Conservation (phyloP, 495 filamentous ascomycete species). For the Pyrenopolyporus hunteri region DNA sequence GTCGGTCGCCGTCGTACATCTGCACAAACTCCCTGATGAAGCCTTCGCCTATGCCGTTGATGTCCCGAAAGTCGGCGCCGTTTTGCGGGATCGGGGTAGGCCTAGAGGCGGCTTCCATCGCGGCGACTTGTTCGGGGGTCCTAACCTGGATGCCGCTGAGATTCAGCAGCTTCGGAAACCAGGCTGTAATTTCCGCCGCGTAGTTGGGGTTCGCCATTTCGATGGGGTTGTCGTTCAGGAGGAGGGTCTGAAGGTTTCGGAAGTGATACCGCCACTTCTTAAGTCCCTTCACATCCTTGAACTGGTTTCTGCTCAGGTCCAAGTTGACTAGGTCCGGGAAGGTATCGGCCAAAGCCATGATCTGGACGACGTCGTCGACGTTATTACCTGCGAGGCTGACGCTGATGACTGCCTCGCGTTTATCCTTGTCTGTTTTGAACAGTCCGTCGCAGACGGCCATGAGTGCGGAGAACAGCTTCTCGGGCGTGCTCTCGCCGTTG, state of each 20-base stretch:
- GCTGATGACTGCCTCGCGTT: slow-evolving; percentile 74
- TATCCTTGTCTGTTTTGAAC: slow-evolving; percentile 68
- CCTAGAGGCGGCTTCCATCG: slow-evolving; percentile 43
- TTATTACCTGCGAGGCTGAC: slow-evolving; percentile 80
- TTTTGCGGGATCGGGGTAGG: slow-evolving; percentile 71
- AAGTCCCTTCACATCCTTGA: slow-evolving; percentile 73
- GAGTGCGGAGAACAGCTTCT: slow-evolving; percentile 88
- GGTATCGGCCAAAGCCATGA: slow-evolving; percentile 73
- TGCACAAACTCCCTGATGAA: slow-evolving; percentile 78
- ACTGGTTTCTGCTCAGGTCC: slow-evolving; percentile 80
- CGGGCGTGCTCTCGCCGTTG: slow-evolving; percentile 67
- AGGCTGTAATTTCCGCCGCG: slow-evolving; percentile 72
- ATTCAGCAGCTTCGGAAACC: slow-evolving; percentile 78
- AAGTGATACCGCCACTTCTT: slow-evolving; percentile 78
- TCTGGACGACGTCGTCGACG: slow-evolving; percentile 68
- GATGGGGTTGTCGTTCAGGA: slow-evolving; percentile 78
- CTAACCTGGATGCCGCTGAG: slow-evolving; percentile 75
- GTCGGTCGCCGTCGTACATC: slow-evolving; percentile 75
- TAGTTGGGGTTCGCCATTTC: slow-evolving; percentile 64
- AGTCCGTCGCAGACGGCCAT: slow-evolving; percentile 79
- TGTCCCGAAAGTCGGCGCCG: slow-evolving; percentile 75
- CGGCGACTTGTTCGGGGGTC: slow-evolving; percentile 68
- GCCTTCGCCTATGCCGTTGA: slow-evolving; percentile 71
- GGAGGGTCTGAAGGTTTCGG: slow-evolving; percentile 73
- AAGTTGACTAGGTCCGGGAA: slow-evolving; percentile 85